A percentile compares a stretch with the other conserved stretches of the same genome.
Evolutionary conservation across 108 stramenopile genomes (phyloP).

Genomic region (Cafeteria roenbergensis): DNA sequence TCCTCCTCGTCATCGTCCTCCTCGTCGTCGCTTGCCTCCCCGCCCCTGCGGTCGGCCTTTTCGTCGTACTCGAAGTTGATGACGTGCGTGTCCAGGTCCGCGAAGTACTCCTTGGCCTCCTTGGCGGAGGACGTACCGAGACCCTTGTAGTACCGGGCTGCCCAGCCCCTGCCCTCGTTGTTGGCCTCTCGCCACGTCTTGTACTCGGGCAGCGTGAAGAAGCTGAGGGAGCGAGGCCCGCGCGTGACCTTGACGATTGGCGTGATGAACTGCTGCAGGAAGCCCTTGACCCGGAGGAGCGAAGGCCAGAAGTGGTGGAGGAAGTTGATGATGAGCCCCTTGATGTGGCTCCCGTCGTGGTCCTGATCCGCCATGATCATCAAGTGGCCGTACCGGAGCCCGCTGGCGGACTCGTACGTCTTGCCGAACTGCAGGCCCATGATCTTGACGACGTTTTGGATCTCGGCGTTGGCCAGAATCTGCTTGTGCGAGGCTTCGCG

Average conservation of each 20-base stretch:
- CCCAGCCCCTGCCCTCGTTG: constrained; percentile 81
- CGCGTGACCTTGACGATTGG: constrained; percentile 94
- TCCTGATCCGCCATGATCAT: constrained; percentile 99
- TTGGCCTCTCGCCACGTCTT: constrained; percentile 72
- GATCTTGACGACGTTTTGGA: constrained; percentile 88
- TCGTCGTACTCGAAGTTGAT: constrained; percentile 54
- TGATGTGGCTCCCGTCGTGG: constrained; percentile 97
- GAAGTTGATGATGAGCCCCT: constrained; percentile 98
- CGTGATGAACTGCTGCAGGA: constrained; percentile 97
- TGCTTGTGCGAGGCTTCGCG: constrained; percentile 66
- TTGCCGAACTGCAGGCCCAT: constrained; percentile 83
- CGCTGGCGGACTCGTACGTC: constrained; percentile 60
- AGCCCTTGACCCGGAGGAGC: constrained; percentile 77
- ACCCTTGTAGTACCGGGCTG: constrained; percentile 89
- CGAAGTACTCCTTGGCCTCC: constrained; percentile 73
- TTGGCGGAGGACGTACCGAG: constrained; percentile 83
- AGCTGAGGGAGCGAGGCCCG: constrained; percentile 59
- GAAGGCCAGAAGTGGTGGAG: constrained; percentile 91
- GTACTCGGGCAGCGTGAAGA: constrained; percentile 89
- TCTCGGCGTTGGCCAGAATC: constrained; percentile 80
- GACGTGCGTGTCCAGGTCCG: constrained; percentile 40
- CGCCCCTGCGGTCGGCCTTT: constrained; percentile 48
- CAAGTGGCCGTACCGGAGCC: constrained; percentile 80
- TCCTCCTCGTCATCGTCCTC: constrained; percentile 25
- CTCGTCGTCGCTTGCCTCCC: constrained; percentile 36